These are phyloP conservation scores for Bullera alba DNA, from an alignment of 768 basidiomycete genomes.

Conservation along the genomic window DNA sequence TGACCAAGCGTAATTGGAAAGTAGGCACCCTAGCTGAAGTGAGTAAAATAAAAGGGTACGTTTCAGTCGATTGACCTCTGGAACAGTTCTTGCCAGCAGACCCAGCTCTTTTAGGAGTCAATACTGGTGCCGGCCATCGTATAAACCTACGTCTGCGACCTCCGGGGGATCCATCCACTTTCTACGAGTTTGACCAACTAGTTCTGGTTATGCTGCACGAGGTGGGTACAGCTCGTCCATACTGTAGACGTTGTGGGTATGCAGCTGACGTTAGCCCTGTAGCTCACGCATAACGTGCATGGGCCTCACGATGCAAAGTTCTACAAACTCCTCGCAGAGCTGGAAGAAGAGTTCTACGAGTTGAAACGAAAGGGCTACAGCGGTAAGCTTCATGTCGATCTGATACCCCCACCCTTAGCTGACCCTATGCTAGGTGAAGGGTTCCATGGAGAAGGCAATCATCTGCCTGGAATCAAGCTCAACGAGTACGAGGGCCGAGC, in stretches of 20 bases:
- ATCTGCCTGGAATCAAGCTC: conserved; percentile 62
- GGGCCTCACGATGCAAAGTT: conserved; percentile 71
- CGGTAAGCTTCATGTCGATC: conserved; percentile 44
- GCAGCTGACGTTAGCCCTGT: conserved; percentile 1
- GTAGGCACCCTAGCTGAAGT: conserved; percentile 45
- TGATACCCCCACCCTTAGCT: background rate
- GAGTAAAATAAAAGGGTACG: background rate
- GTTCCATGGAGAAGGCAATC: conserved; percentile 68
- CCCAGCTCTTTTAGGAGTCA: conserved; percentile 31
- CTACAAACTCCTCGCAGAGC: conserved; percentile 50
- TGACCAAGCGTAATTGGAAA: conserved; percentile 75
- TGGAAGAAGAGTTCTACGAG: conserved; percentile 79
- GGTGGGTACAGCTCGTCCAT: conserved; percentile 47
- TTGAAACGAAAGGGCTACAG: conserved; percentile 73
- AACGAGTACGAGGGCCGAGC: conserved; percentile 59
- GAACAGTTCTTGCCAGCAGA: conserved; percentile 28
- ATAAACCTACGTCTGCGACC: conserved; percentile 78
- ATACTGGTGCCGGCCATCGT: conserved; percentile 67
- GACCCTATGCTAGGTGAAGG: conserved; percentile 57
- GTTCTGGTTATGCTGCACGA: conserved; percentile 86
- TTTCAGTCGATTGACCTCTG: background rate
- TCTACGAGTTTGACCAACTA: conserved; percentile 67
- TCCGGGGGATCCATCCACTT: conserved; percentile 59
- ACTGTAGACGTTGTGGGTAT: background rate
- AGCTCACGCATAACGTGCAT: conserved; percentile 85